Evolutionary conservation across 1,284 basidiomycete species (phyloP).

Genomic region (Ustilago crameri): DNA sequence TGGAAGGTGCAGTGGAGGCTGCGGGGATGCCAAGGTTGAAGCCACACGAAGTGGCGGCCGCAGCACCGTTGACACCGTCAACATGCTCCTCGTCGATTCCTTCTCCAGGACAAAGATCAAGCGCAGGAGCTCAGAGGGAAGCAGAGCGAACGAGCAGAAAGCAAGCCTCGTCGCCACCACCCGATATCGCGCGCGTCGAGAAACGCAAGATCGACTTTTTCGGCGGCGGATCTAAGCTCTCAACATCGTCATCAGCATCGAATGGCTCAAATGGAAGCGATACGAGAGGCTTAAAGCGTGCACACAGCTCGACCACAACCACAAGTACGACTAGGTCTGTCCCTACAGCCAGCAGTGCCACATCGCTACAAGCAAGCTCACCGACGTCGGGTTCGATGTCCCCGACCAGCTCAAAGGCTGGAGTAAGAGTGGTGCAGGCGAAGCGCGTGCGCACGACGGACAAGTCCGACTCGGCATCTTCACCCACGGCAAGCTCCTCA

Average conservation of each 20-base stretch:
- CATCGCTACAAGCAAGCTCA: conserved; percentile 11
- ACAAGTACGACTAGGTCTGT: background rate
- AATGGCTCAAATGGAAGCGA: background rate
- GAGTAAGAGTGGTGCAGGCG: conserved; percentile 21
- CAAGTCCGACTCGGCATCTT: background rate
- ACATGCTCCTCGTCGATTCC: background rate
- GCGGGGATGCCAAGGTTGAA: conserved; percentile 15
- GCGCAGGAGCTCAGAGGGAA: background rate
- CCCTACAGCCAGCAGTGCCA: background rate
- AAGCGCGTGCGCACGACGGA: conserved; percentile 17
- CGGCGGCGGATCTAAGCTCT: conserved; percentile 1
- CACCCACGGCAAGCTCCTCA: conserved; percentile 7
- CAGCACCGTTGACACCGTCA: conserved; percentile 13
- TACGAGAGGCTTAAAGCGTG: conserved; percentile 21
- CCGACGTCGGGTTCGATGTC: conserved; percentile 3
- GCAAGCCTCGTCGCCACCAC: conserved; percentile 22
- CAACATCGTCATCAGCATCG: background rate
- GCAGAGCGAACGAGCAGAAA: background rate
- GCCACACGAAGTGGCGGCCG: conserved; percentile 33
- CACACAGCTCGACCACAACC: conserved; percentile 1
- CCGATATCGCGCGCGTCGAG: conserved; percentile 22
- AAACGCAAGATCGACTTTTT: conserved; percentile 42
- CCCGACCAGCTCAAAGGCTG: background rate
- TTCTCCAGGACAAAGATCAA: background rate
- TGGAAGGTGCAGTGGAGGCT: background rate